Conservation (phyloP, 306 rosid species). For the Medicago ruthenica region DNA sequence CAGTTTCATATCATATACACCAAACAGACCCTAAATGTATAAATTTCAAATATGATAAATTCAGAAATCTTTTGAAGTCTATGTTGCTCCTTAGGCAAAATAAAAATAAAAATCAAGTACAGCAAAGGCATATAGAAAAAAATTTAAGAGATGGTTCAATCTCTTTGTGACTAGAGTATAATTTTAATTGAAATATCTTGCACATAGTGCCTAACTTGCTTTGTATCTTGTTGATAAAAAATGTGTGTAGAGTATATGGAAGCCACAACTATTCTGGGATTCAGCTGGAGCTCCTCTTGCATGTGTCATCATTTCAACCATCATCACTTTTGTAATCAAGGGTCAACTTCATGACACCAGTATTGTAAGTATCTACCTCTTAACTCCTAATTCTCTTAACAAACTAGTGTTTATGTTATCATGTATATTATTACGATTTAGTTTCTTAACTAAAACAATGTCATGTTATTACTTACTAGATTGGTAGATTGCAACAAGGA, state of each 20-base stretch:
- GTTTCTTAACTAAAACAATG: neutral
- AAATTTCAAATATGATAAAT: too few species aligned
- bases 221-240: neutral
- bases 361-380: slow-evolving; percentile 50
- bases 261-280: slow-evolving; percentile 80
- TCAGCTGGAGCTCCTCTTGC: slow-evolving; percentile 92
- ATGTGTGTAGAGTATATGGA: slow-evolving; percentile 57
- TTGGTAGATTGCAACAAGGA: slow-evolving; percentile 75
- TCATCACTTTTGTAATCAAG: slow-evolving; percentile 62
- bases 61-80: too few species aligned
- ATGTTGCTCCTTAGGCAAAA: too few species aligned
- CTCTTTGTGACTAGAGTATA: neutral
- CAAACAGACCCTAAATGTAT: too few species aligned
- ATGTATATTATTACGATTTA: neutral
- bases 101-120: too few species aligned
- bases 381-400: neutral
- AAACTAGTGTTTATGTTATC: neutral
- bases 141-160: neutral
- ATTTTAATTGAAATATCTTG: neutral
- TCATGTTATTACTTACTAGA: slow-evolving; percentile 49
- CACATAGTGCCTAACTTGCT: slow-evolving; percentile 4
- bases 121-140: too few species aligned
- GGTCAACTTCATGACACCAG: slow-evolving; percentile 70
- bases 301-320: slow-evolving; percentile 76
- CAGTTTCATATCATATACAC: too few species aligned